Base-by-base conservation (phyloP, 208 protist genomes). In the Acanthamoeba lugdunensis region DNA sequence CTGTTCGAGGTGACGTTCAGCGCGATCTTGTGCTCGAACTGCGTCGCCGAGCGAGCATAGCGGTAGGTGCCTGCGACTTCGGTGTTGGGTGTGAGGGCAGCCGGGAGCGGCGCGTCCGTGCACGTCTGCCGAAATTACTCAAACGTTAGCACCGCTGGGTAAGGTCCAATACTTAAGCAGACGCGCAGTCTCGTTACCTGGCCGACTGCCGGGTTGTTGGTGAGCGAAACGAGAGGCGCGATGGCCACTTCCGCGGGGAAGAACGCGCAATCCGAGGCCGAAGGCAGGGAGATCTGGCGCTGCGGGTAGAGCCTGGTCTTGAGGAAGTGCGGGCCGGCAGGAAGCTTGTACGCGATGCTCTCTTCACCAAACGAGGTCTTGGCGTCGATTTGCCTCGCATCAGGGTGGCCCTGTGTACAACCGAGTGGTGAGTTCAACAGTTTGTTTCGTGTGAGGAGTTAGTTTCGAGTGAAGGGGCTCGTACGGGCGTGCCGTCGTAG, bases 281-380 rank as follows among this genome's bases (percentile, higher is more conserved):
- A 71, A 16, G 84, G 84, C 84, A 90, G 63, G 16, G 84, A 90
- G 48, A 71, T 69, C 8, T 45, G 54, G 23, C 54, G 58, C 84
- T 73, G 63, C 14, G 58, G 33, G n/a, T 90, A 90, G 25, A 73
- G 21, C 48, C 50, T 90, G 63, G 84, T 71, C 48, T 90, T 90
- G 37, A 90, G 84, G 54, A 71, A 90, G n/a, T 90, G 48, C 25
- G 54, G 37, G 37, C 84, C 54, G 37, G 84, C 21, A 0, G 54
- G 37, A 13, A 90, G 48, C 48, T n/a, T 90, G 63, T 90, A 90
- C 33, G 84, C 84, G 5, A 90, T 90, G 16, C 37, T 52, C 84
- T 90, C 84, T 30, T 90, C 84, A 21, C 58, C 41, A 41, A 71
- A 73, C 9, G 54, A 41, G 37, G 63, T 71, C 84, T 90, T 65